Evolutionary conservation across 2,329 filamentous ascomycete species (phyloP), one percentile per base, ranked within the genome.

Genomic region (Boeremia exigua): DNA sequence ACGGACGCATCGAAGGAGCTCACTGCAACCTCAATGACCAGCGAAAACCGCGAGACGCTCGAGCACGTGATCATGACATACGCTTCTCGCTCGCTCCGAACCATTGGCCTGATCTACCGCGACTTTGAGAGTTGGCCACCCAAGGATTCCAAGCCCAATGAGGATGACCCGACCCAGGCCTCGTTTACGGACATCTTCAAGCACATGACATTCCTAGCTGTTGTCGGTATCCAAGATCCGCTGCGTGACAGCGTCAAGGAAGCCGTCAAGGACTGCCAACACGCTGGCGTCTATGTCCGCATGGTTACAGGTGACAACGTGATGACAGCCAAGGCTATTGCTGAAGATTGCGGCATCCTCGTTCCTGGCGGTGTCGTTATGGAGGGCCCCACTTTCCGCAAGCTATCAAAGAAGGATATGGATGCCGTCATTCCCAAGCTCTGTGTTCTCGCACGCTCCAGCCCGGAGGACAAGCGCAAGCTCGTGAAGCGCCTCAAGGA

Each of bases 221-320:
- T 93, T 66, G 88, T 92, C 46, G 90, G 90, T 66, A 93, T 94
- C 59, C 90, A 93, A 70, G 90, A 94, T 72, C 90, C 90, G 39
- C 82, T 93, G 11, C 88, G 90, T 58, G 82, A 84, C 0, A 90
- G 89, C 58, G 90, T 93, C n/a, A 81, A 81, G 1, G 85, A 91
- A 47, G 89, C 90, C 10, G 90, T 94, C 27, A 80, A 79, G 56
- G 82, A 87, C 54, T 93, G 90, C 69, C 89, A 93, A 70, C 82
- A 84, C 52, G 90, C 90, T 4, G 90, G 90, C 56, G 90, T 94
- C 10, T 84, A 88, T 58, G 89, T 93, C 15, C 88, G 90, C 68
- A 94, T 94, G 90, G 90, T 94, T 2, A 94, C 90, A 4, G 90
- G 90, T 60, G 90, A 94, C 77, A 93, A 94, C 77, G 86, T 89